phyloP scores from a whole-genome alignment of 2,329 filamentous ascomycete species.

The Fusarium sp. region DNA sequence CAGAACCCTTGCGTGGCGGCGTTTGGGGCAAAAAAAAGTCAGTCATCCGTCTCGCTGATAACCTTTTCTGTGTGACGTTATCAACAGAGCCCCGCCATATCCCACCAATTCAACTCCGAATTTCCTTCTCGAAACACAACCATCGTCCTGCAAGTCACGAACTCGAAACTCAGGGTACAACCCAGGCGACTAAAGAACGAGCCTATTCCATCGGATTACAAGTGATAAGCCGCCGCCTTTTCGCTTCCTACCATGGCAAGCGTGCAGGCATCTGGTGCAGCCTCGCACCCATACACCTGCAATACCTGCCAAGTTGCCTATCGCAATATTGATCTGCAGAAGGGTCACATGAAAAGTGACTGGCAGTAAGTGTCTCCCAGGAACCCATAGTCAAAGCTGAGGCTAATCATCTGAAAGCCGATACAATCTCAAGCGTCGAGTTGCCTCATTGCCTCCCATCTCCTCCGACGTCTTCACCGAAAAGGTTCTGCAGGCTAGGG shows the following conservation, averaged over 20 bases:
- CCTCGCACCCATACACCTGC: conserved; percentile 92
- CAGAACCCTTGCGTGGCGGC: conserved; percentile 37
- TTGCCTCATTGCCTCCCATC: conserved; percentile 90
- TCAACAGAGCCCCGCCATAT: conserved; percentile 46
- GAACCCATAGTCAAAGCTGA: background rate
- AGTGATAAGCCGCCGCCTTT: background rate
- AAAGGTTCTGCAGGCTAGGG: conserved; percentile 93
- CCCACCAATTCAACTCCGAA: conserved; percentile 44
- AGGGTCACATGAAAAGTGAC: conserved; percentile 96
- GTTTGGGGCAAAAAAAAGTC: conserved; percentile 42
- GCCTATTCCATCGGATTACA: background rate
- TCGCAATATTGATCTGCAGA: conserved; percentile 90
- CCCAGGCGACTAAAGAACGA: background rate
- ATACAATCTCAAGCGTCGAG: conserved; percentile 95
- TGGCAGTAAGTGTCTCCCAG: conserved; percentile 83
- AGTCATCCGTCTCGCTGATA: conserved; percentile 40
- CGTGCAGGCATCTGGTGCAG: conserved; percentile 49
- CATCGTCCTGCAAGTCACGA: background rate
- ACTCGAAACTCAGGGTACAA: background rate
- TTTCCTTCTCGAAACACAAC: conserved; percentile 40
- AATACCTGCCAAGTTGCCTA: conserved; percentile 99
- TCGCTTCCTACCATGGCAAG: conserved; percentile 59
- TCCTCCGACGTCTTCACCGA: conserved; percentile 94
- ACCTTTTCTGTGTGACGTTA: conserved; percentile 47
- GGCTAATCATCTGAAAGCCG: conserved; percentile 65